Percentiles rank a stretch among this genome's conserved stretches.
Evolutionary conservation across 176 grass and related monocot species (phyloP).

Genomic region (Carex myosuroides): DNA sequence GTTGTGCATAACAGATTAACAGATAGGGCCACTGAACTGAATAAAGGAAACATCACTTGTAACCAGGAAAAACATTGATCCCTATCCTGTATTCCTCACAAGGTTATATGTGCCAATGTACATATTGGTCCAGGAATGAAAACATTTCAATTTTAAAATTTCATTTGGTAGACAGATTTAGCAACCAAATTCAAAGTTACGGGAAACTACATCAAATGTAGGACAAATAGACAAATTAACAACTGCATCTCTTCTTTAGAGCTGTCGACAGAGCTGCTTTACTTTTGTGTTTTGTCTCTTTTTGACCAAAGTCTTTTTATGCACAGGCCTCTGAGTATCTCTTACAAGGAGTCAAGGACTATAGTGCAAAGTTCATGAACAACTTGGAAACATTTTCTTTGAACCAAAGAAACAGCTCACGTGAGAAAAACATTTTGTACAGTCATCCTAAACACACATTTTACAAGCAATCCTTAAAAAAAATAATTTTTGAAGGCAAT

Average conservation of each 20-base stretch:
- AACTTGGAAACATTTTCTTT: background rate
- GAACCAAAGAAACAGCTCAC: background rate
- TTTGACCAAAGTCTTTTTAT: background rate
- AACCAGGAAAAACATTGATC: background rate
- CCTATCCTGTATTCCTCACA: background rate
- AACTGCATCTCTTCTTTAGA: background rate
- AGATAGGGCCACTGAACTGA: background rate
- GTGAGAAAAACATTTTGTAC: background rate
- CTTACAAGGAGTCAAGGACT: conserved; percentile 14
- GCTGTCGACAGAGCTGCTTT: background rate
- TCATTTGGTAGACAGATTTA: background rate
- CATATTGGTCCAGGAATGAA: background rate
- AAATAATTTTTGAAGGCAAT: background rate
- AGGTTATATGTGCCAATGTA: background rate
- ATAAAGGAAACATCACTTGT: background rate
- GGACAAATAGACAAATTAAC: too few relatives aligned
- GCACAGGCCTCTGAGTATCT: background rate
- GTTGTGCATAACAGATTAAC: background rate
- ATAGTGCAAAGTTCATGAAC: background rate
- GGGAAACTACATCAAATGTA: too few relatives aligned
- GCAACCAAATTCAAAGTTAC: too few relatives aligned
- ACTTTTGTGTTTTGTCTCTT: background rate
- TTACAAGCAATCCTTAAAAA: background rate
- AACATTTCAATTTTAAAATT: background rate
- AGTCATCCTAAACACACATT: background rate